phyloP scores from a whole-genome alignment of 2,329 filamentous ascomycete genomes.

The Mariannaea sp. region DNA sequence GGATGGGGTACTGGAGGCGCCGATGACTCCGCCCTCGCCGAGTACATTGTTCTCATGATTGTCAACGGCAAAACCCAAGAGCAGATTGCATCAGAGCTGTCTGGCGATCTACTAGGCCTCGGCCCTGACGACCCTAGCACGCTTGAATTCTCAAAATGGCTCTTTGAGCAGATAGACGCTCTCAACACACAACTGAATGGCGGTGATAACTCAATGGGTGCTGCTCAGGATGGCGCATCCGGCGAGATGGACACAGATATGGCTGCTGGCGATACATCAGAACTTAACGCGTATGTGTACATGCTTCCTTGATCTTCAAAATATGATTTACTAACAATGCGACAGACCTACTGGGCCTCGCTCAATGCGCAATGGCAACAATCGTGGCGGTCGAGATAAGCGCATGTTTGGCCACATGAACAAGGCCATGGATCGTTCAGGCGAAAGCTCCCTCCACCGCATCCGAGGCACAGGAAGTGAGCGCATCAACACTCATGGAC shows the following conservation, averaged over 20 bases:
- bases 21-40: constrained; percentile 82
- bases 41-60: constrained; percentile 98
- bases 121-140: constrained; percentile 82
- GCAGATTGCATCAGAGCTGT: constrained; percentile 85
- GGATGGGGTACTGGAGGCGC: constrained; percentile 83
- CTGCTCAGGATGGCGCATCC: constrained; percentile 43
- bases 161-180: constrained; percentile 83
- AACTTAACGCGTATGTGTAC: constrained; percentile 63
- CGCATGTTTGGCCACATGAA: constrained; percentile 85
- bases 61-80: constrained; percentile 92
- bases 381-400: constrained; percentile 69
- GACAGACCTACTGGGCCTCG: constrained; percentile 89
- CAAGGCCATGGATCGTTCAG: constrained; percentile 77
- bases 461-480: constrained; percentile 75
- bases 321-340: constrained; percentile 46
- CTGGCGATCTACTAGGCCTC: constrained; percentile 82
- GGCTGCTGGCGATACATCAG: constrained; percentile 59
- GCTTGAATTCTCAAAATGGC: constrained; percentile 84
- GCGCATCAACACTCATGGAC: constrained; percentile 78
- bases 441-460: constrained; percentile 78
- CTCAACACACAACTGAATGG: constrained; percentile 69
- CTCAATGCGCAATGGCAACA: constrained; percentile 78
- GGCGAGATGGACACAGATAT: constrained; percentile 72
- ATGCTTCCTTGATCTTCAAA: neutral
- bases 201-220: constrained; percentile 38